phyloP scores from a whole-genome alignment of 495 filamentous ascomycete genomes.

The Podospora pseudoanserina region DNA sequence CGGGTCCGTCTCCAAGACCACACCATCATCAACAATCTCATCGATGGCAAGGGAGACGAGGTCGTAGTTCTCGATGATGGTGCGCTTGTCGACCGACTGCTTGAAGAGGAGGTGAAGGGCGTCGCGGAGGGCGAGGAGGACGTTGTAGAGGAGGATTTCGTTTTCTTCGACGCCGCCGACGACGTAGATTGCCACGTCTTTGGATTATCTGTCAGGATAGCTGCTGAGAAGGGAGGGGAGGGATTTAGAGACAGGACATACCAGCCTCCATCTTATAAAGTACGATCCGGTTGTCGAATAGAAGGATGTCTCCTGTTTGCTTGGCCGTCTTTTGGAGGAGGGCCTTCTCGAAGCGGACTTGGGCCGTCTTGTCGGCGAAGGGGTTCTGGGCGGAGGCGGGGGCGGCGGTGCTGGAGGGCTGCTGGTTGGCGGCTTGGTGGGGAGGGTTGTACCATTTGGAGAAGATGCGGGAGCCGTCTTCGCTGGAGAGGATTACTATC shows the following conservation, averaged over 20 bases:
- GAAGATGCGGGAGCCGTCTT: constrained; percentile 87
- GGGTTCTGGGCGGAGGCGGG: constrained; percentile 52
- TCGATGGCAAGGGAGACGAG: constrained; percentile 85
- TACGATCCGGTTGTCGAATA: constrained; percentile 91
- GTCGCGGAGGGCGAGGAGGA: constrained; percentile 83
- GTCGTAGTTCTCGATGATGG: constrained; percentile 97
- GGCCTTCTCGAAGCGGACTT: constrained; percentile 94
- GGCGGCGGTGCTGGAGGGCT: constrained; percentile 22
- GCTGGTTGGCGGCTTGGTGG: constrained; percentile 56
- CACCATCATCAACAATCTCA: constrained; percentile 93
- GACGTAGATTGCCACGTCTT: constrained; percentile 93
- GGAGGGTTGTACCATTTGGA: constrained; percentile 92
- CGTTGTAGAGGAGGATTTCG: constrained; percentile 93
- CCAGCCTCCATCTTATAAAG: constrained; percentile 92
- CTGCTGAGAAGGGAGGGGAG: not conserved
- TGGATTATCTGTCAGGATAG: too few species aligned
- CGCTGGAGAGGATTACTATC: constrained; percentile 60
- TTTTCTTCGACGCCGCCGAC: constrained; percentile 85
- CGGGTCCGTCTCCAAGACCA: constrained; percentile 94
- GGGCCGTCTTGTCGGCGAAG: constrained; percentile 85
- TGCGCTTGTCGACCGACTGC: constrained; percentile 94
- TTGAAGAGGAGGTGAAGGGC: constrained; percentile 88
- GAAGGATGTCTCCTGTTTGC: constrained; percentile 88
- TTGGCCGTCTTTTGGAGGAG: constrained; percentile 95
- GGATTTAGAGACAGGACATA: not conserved